phyloP scores from a whole-genome alignment of 2,329 filamentous ascomycete genomes.

The Cadophora sp. region DNA sequence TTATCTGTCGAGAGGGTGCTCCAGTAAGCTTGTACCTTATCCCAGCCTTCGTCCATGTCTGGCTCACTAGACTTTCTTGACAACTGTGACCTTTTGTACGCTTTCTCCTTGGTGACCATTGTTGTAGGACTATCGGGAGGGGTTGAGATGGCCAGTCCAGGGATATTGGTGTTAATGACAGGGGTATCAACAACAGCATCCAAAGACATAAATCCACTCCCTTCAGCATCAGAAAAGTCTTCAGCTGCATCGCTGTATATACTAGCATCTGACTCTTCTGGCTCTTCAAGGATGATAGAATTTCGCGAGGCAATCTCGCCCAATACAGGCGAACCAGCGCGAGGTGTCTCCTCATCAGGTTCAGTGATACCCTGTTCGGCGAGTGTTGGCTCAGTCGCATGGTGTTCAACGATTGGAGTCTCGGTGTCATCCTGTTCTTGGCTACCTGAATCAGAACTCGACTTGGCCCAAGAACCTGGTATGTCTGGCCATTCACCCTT shows the following conservation, averaged over 20 bases:
- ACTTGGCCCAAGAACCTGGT: conserved; percentile 69
- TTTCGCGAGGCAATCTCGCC: conserved; percentile 44
- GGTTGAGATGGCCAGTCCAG: conserved; percentile 33
- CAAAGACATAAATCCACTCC: conserved; percentile 73
- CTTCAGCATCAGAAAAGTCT: conserved; percentile 69
- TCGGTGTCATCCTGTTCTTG: conserved; percentile 24
- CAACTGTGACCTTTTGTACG: conserved; percentile 34
- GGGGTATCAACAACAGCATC: conserved; percentile 74
- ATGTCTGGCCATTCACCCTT: conserved; percentile 45
- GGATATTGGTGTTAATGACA: conserved; percentile 37
- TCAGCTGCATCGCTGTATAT: conserved; percentile 82
- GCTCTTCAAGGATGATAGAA: conserved; percentile 45
- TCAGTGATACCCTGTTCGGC: conserved; percentile 36
- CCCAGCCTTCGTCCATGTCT: conserved; percentile 56
- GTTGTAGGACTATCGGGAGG: conserved; percentile 42
- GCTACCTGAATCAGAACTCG: conserved; percentile 43
- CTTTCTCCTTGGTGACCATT: conserved; percentile 36
- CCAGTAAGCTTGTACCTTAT: conserved; percentile 74
- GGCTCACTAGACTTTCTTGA: conserved; percentile 35
- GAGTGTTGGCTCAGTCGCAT: conserved; percentile 31
- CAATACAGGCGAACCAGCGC: conserved; percentile 24
- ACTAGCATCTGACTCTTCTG: conserved; percentile 58
- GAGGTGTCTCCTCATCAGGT: conserved; percentile 19
- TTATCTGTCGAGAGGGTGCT: conserved; percentile 68
- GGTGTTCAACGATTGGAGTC: conserved; percentile 24